These are phyloP conservation scores for Lentinula lateritia DNA, from an alignment of 768 basidiomycete species.

Conservation along the genomic window DNA sequence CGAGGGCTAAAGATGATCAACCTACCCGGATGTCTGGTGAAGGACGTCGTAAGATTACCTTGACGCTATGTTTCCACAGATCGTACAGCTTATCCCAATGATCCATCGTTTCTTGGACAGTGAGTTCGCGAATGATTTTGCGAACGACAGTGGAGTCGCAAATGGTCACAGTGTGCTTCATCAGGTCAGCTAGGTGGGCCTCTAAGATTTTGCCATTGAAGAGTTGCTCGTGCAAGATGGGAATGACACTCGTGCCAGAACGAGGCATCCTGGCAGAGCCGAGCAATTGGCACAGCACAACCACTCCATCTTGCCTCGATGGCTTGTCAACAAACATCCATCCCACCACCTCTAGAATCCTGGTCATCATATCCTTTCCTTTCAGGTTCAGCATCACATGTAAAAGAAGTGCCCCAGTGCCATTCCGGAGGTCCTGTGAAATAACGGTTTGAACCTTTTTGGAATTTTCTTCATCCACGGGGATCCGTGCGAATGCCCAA, in stretches of 20 bases:
- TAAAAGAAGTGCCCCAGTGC: conserved; percentile 38
- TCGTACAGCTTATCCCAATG: conserved; percentile 33
- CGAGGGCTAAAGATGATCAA: conserved; percentile 1
- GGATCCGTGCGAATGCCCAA: conserved; percentile 48
- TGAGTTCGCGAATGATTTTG: conserved; percentile 25
- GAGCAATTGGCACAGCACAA: neutral
- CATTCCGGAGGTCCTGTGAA: conserved; percentile 39
- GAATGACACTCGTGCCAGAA: neutral
- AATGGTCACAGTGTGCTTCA: conserved; percentile 20
- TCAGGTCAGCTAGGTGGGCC: conserved; percentile 13
- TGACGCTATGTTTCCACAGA: conserved; percentile 29
- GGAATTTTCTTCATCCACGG: conserved; percentile 9
- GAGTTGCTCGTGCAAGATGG: conserved; percentile 24
- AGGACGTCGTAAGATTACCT: conserved; percentile 12
- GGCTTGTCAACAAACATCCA: conserved; percentile 8
- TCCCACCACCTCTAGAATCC: conserved; percentile 5
- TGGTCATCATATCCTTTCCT: neutral
- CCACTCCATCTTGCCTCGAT: neutral
- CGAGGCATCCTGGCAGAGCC: neutral
- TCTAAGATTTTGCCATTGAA: conserved; percentile 41
- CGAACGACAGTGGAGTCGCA: conserved; percentile 18
- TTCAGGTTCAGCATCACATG: conserved; percentile 11
- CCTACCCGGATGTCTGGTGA: conserved; percentile 18
- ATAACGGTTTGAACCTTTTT: conserved; percentile 30
- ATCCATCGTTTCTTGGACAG: conserved; percentile 29